A percentile compares a stretch with the other conserved stretches of the same genome.
Conservation (phyloP, 257 asterid species). For the Solanum sparsipilum region DNA sequence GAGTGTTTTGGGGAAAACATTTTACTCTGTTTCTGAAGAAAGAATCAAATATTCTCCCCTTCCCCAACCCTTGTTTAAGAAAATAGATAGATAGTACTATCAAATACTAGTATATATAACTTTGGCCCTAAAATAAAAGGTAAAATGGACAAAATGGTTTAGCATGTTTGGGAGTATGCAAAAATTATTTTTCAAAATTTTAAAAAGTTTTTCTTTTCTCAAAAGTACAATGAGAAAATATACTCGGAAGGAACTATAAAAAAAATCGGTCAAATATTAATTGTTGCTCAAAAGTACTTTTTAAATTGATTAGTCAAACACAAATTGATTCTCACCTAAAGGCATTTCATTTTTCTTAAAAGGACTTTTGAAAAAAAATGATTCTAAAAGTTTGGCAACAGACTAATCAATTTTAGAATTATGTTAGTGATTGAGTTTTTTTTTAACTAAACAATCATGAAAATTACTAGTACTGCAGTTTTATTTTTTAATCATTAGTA, state of each 20-base stretch:
- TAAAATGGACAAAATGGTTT: background rate
- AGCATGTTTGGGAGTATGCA: background rate
- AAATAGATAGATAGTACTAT: no score
- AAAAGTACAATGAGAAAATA: background rate
- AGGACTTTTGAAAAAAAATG: background rate
- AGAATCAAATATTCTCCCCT: background rate
- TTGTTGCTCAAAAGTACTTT: background rate
- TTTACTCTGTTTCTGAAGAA: background rate
- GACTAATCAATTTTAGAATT: background rate
- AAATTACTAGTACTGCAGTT: background rate
- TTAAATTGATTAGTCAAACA: background rate
- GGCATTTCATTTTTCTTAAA: background rate
- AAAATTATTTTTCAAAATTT: no score
- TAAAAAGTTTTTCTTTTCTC: no score
- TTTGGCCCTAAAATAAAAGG: background rate
- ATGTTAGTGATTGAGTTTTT: background rate
- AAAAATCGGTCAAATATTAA: background rate
- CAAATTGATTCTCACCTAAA: background rate
- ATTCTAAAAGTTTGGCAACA: background rate
- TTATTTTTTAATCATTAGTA: background rate
- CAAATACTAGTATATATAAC: background rate
- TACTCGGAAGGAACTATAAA: no score
- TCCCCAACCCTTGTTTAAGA: no score
- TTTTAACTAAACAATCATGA: background rate
- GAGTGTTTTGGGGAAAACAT: background rate